Base-by-base conservation (phyloP, 2,329 filamentous ascomycete species). In the Lomentospora prolificans region DNA sequence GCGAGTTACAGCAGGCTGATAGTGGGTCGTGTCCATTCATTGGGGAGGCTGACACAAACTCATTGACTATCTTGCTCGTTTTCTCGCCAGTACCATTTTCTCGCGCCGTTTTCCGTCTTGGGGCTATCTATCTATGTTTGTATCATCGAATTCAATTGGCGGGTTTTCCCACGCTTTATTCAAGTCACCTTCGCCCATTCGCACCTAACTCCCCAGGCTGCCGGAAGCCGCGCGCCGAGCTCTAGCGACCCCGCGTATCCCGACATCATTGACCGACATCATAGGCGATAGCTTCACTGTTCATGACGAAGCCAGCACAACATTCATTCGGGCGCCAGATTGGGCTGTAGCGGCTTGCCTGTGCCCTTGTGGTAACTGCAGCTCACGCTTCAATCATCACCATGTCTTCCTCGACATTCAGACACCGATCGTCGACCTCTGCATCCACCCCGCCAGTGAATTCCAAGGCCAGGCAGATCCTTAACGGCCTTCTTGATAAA, bases 341-440 rank as follows among this genome's bases (percentile, higher is more conserved):
- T 25, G 44, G 44, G 44, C 44, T 22, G 44, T 48, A 22, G 24
- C 19, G 17, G 19, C 44, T 22, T 48, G 22, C 17, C 44, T 10
- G 24, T 22, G 36, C 17, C n/a, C 30, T 9, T 39, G 52, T 24
- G n/a, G 33, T 30, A 54, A 28, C 17, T 9, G 25, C 28, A 28
- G 53, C 30, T 12, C 19, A 36, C 25, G 14, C 28, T 14, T 55
- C n/a, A 12, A 48, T n/a, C 24, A n/a, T 22, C 50, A 76, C 65
- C 65, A 81, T 82, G 75, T 73, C 78, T 59, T 67, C 72, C 58
- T 73, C 74, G 60, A 70, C 76, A 57, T 74, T 80, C 66, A 77
- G 82, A 58, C 82, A 83, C 64, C 80, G 83, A 61, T 84, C 83
- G 58, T 85, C 82, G 57, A 86, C 82, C 44, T 80, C 81, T 58